These are phyloP conservation scores for Sclerotinia spermophila DNA, from an alignment of 2,329 filamentous ascomycete genomes.

Conservation along the genomic window DNA sequence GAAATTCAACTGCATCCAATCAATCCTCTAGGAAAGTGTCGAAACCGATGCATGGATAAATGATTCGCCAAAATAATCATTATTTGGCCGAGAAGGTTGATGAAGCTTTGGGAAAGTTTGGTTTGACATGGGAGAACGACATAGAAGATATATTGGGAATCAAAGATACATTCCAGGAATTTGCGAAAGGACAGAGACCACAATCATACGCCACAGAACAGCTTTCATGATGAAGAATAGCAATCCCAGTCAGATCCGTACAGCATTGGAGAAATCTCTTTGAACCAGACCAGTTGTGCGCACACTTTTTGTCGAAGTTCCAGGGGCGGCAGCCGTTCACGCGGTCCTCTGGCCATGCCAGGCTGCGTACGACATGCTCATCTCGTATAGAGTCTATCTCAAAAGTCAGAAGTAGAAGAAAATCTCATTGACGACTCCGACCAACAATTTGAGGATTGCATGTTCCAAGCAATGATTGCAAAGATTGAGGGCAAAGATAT, in stretches of 20 bases:
- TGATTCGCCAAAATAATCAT: not conserved
- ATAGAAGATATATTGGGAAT: conserved; percentile 2
- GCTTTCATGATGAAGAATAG: not conserved
- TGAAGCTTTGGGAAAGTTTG: not conserved
- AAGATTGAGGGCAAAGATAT: not conserved
- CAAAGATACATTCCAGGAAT: not conserved
- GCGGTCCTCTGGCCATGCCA: not conserved
- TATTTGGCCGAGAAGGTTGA: not conserved
- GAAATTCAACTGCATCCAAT: not conserved
- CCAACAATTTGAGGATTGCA: not conserved
- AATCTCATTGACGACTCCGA: not conserved
- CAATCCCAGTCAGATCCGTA: not conserved
- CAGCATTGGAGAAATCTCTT: not conserved
- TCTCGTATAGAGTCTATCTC: not conserved
- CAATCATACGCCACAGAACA: conserved; percentile 3
- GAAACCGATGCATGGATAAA: no score
- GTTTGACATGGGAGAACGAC: not conserved
- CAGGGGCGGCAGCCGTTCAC: not conserved
- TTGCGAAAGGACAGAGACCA: not conserved
- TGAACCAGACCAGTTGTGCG: not conserved
- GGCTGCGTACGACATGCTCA: not conserved
- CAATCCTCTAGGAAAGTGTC: not conserved
- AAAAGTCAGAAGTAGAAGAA: not conserved
- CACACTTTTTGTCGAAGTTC: not conserved
- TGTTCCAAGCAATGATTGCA: not conserved